Evolutionary conservation across 805 yeast species (phyloP), one percentile per base, ranked within the genome.

Genomic region (Yarrowia deformans): DNA sequence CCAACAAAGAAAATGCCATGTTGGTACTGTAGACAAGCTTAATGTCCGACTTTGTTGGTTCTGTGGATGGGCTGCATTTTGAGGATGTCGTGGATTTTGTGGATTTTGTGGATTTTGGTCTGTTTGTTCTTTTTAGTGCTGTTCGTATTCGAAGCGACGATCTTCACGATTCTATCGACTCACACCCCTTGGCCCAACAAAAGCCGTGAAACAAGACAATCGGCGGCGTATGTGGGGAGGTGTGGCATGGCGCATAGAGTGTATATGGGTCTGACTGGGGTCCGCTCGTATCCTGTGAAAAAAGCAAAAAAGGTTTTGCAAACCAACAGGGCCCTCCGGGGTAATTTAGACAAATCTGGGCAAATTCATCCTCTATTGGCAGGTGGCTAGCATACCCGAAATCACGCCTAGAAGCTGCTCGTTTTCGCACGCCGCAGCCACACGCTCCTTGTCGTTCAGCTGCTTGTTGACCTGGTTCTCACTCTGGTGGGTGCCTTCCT

Each of bases 401-500:
- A 95, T 90, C n/a, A 95, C 99, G 39, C 88, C 84, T 48, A 93
- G 80, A 52, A 95, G 81, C 80, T 95, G 99, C 69, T 90, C 97
- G 75, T 95, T 95, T 76, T 95, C 99, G 78, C 98, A 93, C 0
- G 99, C 99, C 35, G 99, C 99, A 40, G 97, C 96, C 0, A 95
- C 98, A 71, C 99, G 83, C 79, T 95, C 99, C 80, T 95, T 95
- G 77, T 95, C 99, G 76, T 95, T 95, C 70, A 95, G 84, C 80
- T 95, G 99, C 77, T 94, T 94, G 79, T 95, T 95, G 29, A 95
- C 98, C 77, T 95, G 99, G 72, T 85, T 86, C 77, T 95, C 99
- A 76, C 97, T 90, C 78, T 95, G 98, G 77, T 95, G 99, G 0
- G 97, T 86, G 1, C 98, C 98, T 74, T 91, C 91, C 75, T 93